phyloP scores from a whole-genome alignment of 306 rosid genomes.

The Vigna mungo region DNA sequence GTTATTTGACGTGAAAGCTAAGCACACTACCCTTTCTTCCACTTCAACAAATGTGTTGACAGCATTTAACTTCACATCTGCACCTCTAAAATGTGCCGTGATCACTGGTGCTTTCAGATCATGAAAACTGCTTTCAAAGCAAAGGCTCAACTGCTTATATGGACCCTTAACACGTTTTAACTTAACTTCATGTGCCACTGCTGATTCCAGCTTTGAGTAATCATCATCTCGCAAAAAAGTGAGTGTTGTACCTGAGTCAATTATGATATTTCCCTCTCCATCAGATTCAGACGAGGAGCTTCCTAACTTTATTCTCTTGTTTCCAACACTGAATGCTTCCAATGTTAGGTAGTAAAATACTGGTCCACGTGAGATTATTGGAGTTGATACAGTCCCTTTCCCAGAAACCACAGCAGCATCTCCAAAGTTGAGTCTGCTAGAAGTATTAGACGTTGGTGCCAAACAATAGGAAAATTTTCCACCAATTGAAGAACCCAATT shows the following conservation, averaged over 20 bases:
- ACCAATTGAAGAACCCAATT: slow-evolving; percentile 34
- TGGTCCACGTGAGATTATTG: background rate
- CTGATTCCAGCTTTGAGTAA: slow-evolving; percentile 41
- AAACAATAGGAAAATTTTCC: slow-evolving; percentile 71
- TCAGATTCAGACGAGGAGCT: background rate
- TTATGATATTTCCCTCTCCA: slow-evolving; percentile 39
- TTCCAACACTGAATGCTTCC: slow-evolving; percentile 32
- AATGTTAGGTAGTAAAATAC: slow-evolving; percentile 20
- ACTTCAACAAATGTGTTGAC: slow-evolving; percentile 48
- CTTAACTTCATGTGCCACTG: background rate
- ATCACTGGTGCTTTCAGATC: slow-evolving; percentile 27
- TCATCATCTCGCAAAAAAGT: slow-evolving; percentile 36
- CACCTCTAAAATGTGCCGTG: slow-evolving; percentile 54
- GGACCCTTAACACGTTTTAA: slow-evolving; percentile 28
- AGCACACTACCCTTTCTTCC: slow-evolving; percentile 40
- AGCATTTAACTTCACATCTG: slow-evolving; percentile 42
- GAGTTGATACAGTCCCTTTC: slow-evolving; percentile 37
- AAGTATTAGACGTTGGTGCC: background rate
- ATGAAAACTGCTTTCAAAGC: slow-evolving; percentile 17
- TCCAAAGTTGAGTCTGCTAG: slow-evolving; percentile 44
- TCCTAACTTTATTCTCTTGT: background rate
- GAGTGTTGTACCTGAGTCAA: slow-evolving; percentile 56
- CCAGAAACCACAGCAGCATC: slow-evolving; percentile 42
- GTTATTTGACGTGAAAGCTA: slow-evolving; percentile 31
- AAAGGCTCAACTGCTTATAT: background rate